Base-by-base conservation (phyloP, 2,329 filamentous ascomycete genomes). In the Aspergillus terreus region DNA sequence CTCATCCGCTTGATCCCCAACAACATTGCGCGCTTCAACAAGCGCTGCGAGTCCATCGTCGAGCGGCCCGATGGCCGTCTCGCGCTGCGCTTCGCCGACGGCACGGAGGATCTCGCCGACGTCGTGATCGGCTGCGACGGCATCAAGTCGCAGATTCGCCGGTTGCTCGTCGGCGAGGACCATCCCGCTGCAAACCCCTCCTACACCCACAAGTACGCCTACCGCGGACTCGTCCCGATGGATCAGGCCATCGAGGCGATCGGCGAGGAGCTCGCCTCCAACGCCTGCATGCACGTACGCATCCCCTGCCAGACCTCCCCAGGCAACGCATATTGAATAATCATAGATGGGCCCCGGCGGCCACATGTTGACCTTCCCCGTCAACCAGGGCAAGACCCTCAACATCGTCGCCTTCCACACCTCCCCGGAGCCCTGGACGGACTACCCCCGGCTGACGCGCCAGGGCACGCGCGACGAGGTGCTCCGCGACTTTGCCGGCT, bases 151-250 rank as follows among this genome's bases (percentile, higher is more conserved):
- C 68, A 70, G 30, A 72, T 78, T 4, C 68, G 80, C 23, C 55
- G 70, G 33, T 54, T 76, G 5, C 63, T 82, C 2, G 64, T 81
- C 0, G 74, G 74, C 0, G 63, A 65, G 1, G 60, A 71, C 0
- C 60, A 73, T 54, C 73, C 73, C 0, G 71, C 74, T 4, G 69
- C 74, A 1, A 61, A 70, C 14, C 75, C 80, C 0, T 65, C 70
- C 2, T 82, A 78, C 57, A 77, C 75, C 0, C 74, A 76, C 45
- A 81, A 81, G 57, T 79, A 78, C 53, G 78, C 75, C 0, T 82
- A 80, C 56, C 71, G 79, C 3, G 77, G 75, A 0, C 54, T 82
- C 21, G 68, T 81, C 2, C 76, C 77, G 0, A 80, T 81, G 75
- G 64, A 70, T 3, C 66, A 75, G 47, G 76, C 77, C 0, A 61